These are phyloP conservation scores for Backusella circina DNA, from an alignment of 192 early-diverging fungal genomes.

Conservation along the genomic window DNA sequence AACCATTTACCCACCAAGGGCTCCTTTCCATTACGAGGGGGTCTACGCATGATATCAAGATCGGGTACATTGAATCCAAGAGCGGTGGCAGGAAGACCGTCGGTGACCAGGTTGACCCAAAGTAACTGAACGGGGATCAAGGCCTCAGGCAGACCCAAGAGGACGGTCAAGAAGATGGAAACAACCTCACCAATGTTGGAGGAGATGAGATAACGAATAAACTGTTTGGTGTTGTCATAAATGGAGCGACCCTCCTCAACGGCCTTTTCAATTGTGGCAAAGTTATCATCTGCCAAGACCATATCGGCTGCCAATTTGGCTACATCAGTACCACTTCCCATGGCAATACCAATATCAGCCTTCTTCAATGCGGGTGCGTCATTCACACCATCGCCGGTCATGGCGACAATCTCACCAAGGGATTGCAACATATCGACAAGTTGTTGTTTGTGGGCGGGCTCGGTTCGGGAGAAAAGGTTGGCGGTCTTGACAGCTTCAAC, in stretches of 20 bases:
- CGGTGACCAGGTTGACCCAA: slow-evolving; percentile 99
- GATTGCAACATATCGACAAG: slow-evolving; percentile 89
- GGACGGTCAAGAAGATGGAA: slow-evolving; percentile 92
- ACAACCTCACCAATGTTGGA: slow-evolving; percentile 99
- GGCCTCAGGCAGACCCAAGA: slow-evolving; percentile 96
- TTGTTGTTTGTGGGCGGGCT: slow-evolving; percentile 93
- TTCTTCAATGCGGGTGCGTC: slow-evolving; percentile 97
- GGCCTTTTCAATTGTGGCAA: slow-evolving; percentile 95
- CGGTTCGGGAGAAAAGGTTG: slow-evolving; percentile 89
- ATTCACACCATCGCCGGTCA: slow-evolving; percentile 99
- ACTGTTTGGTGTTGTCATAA: slow-evolving; percentile 99
- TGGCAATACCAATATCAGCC: slow-evolving; percentile 99
- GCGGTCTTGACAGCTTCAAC: slow-evolving; percentile 68
- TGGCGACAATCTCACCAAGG: slow-evolving; percentile 81
- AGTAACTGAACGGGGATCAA: slow-evolving; percentile 96
- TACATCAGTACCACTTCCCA: slow-evolving; percentile 98
- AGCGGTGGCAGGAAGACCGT: slow-evolving; percentile 95
- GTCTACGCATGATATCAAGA: slow-evolving; percentile 91
- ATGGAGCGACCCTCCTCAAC: slow-evolving; percentile 97
- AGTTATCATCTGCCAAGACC: slow-evolving; percentile 99
- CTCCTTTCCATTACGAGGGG: slow-evolving; percentile 82
- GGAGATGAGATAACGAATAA: slow-evolving; percentile 96
- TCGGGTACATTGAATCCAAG: slow-evolving; percentile 98
- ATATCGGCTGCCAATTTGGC: slow-evolving; percentile 98
- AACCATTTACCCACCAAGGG: slow-evolving; percentile 93